Conservation (phyloP, 371 early-diverging fungal species). For the Mortierella polycephala region DNA sequence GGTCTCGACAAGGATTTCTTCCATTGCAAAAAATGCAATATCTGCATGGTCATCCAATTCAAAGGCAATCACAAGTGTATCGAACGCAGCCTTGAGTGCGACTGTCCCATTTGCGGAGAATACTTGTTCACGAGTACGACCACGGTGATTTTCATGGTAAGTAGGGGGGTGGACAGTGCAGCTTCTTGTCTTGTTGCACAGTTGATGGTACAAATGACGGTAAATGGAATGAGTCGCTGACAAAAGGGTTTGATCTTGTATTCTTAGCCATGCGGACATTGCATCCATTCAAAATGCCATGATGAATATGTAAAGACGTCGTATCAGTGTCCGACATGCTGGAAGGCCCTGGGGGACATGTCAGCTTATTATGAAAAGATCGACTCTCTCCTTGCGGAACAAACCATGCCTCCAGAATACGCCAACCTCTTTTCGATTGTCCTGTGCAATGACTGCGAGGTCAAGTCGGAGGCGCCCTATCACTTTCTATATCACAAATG, state of each 20-base stretch:
- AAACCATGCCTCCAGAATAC: slow-evolving; percentile 94
- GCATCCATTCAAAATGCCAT: slow-evolving; percentile 93
- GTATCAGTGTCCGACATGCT: slow-evolving; percentile 97
- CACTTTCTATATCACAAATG: slow-evolving; percentile 98
- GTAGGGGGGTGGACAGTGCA: slow-evolving; percentile 6
- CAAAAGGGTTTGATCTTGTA: background rate
- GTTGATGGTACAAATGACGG: background rate
- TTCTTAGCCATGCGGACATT: slow-evolving; percentile 93
- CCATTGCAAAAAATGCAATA: slow-evolving; percentile 95
- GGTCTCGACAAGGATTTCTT: slow-evolving; percentile 86
- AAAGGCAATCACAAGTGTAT: slow-evolving; percentile 91
- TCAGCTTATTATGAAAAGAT: slow-evolving; percentile 83
- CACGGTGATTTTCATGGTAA: slow-evolving; percentile 88
- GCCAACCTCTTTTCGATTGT: slow-evolving; percentile 73
- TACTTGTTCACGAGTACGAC: slow-evolving; percentile 90
- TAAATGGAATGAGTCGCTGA: background rate
- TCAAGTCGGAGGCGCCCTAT: slow-evolving; percentile 81
- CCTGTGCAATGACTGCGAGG: slow-evolving; percentile 97
- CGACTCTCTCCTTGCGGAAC: slow-evolving; percentile 82
- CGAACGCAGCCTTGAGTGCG: slow-evolving; percentile 89
- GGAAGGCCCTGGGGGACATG: slow-evolving; percentile 93
- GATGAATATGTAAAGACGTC: slow-evolving; percentile 85
- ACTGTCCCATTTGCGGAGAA: slow-evolving; percentile 99
- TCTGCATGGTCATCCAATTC: slow-evolving; percentile 85
- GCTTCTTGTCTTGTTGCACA: background rate